phyloP scores from a whole-genome alignment of 129 eudicot species.

The Glebionis coronaria region DNA sequence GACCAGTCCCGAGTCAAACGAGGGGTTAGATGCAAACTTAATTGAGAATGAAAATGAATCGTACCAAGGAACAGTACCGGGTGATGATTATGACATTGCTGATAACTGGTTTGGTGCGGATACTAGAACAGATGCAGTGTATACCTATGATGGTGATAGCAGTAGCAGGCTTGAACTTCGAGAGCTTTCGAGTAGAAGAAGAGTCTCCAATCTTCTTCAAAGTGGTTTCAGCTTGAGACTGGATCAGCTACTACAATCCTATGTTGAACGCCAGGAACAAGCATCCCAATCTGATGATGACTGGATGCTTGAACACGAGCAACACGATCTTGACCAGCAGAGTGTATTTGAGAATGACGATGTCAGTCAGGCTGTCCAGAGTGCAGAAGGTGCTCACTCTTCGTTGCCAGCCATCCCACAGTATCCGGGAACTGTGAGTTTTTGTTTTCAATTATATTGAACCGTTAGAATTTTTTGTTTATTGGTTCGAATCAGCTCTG shows the following conservation, averaged over 20 bases:
- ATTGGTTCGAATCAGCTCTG: background rate
- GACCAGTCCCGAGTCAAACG: conserved; percentile 21
- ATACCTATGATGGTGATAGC: conserved; percentile 58
- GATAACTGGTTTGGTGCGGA: conserved; percentile 46
- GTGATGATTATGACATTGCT: conserved; percentile 20
- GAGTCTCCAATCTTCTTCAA: conserved; percentile 87
- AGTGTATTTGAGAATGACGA: conserved; percentile 31
- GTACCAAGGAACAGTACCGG: conserved; percentile 27
- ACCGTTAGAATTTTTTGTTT: background rate
- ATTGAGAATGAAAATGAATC: conserved; percentile 31
- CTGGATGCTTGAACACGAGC: conserved; percentile 48
- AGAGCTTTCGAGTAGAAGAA: conserved; percentile 80
- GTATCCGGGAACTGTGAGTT: conserved; percentile 53
- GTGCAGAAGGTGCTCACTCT: conserved; percentile 28
- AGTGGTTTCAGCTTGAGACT: conserved; percentile 86
- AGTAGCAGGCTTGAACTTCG: conserved; percentile 52
- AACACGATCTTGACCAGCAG: conserved; percentile 34
- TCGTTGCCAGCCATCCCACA: conserved; percentile 14
- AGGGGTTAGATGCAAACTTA: conserved; percentile 34
- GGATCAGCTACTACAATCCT: conserved; percentile 68
- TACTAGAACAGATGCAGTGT: conserved; percentile 37
- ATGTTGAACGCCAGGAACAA: conserved; percentile 59
- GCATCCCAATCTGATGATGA: conserved; percentile 43
- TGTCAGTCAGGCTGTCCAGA: conserved; percentile 29
- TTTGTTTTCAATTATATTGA: background rate